phyloP scores from a whole-genome alignment of 2,329 filamentous ascomycete genomes.

The Exophiala calicioides region DNA sequence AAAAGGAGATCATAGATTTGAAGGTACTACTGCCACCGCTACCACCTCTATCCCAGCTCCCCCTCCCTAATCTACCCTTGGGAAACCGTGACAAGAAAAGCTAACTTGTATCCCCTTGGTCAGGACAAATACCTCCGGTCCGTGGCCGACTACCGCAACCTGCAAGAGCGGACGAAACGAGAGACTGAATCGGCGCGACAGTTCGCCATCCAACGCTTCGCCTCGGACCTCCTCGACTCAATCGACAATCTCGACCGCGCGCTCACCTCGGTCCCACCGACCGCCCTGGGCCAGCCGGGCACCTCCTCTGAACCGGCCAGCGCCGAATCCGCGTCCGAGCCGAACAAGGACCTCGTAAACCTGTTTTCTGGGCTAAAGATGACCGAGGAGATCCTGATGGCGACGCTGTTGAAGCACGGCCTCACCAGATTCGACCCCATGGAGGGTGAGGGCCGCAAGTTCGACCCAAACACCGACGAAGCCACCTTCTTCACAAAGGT shows the following conservation, averaged over 20 bases:
- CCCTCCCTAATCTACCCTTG: neutral
- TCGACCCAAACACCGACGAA: slow-evolving; percentile 96
- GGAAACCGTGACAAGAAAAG: too few species aligned
- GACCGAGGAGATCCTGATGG: slow-evolving; percentile 86
- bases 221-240: slow-evolving; percentile 89
- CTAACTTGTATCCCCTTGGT: slow-evolving; percentile 12
- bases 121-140: slow-evolving; percentile 94
- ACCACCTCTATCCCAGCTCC: neutral
- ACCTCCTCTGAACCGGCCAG: slow-evolving; percentile 30
- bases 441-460: slow-evolving; percentile 70
- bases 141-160: slow-evolving; percentile 95
- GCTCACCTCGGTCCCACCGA: slow-evolving; percentile 72
- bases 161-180: slow-evolving; percentile 89
- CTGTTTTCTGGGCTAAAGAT: slow-evolving; percentile 91
- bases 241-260: slow-evolving; percentile 98
- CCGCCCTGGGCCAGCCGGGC: slow-evolving; percentile 61
- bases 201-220: slow-evolving; percentile 93
- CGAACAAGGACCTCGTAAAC: slow-evolving; percentile 71
- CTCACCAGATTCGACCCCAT: slow-evolving; percentile 82
- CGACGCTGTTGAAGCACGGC: slow-evolving; percentile 89
- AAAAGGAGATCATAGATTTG: slow-evolving; percentile 73
- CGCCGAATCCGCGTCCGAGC: slow-evolving; percentile 42
- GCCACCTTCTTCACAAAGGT: slow-evolving; percentile 91
- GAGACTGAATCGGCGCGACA: slow-evolving; percentile 84
- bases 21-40: slow-evolving; percentile 64